Base-by-base conservation (phyloP, 2,329 filamentous ascomycete species). In the Neopestalotiopsis clavispora region DNA sequence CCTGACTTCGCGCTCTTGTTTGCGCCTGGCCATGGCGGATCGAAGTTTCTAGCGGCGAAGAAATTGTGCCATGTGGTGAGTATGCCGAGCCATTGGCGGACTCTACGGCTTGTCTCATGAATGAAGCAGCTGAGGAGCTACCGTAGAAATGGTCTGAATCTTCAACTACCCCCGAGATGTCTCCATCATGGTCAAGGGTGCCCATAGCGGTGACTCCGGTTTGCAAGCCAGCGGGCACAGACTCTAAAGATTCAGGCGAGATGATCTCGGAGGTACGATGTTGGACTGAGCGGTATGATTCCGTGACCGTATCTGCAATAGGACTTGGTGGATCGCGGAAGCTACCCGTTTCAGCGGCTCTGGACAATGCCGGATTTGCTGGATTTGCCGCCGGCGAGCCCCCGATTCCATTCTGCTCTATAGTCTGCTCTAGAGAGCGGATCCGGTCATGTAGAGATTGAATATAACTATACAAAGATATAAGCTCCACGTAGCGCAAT, bases 371-470 rank as follows among this genome's bases (percentile, higher is more conserved):
- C 17, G 62, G 10, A 49, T 38, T 10, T 38, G 20, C 20, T 65
- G 30, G 12, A 52, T 14, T 30, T 9, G 34, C 45, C 12, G 28
- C 30, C 23, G 62, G 62, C 38, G 38, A 28, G 34, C 38, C 23
- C 12, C 23, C n/a, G 45, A 52, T 65, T 6, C 40, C 40, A 40
- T 49, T 34, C 20, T 52, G 45, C 23, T 49, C 40, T n/a, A 65
- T 28, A 23, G 30, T 65, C 34, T 65, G 40, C 23, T 65, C 62
- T n/a, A 56, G 40, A 28, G 38, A 13, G 20, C 34, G 62, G 17
- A 65, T 65, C 4, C 62, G 62, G 17, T 65, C 62, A 65, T 65
- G 62, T 10, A 65, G 40, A 13, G 34, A 23, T 56, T 40, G 30
- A 7, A 62, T 65, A 30, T 65, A 65, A 20, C 62, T 65, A 28